These are phyloP conservation scores for Hymenoscyphus repandus DNA, from an alignment of 2,329 filamentous ascomycete species.

Conservation along the genomic window DNA sequence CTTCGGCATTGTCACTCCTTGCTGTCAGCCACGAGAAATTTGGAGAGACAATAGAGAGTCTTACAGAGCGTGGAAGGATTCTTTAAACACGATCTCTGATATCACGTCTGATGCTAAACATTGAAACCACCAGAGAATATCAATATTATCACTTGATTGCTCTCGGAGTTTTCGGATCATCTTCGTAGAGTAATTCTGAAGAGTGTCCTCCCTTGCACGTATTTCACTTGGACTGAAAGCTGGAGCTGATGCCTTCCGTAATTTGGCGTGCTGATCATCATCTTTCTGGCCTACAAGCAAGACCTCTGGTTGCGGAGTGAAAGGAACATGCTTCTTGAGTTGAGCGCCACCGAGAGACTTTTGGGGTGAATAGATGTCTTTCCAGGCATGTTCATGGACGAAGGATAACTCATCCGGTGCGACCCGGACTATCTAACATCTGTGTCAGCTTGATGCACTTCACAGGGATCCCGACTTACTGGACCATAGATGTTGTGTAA, in stretches of 20 bases:
- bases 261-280: constrained; percentile 19
- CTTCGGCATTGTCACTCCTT: background rate
- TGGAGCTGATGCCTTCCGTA: constrained; percentile 24
- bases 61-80: constrained; percentile 33
- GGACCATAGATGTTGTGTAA: too few relatives aligned
- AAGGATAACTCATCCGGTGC: constrained; percentile 26
- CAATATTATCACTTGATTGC: constrained; percentile 2
- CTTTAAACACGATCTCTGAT: constrained; percentile 39
- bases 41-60: background rate
- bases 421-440: constrained; percentile 5
- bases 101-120: constrained; percentile 34
- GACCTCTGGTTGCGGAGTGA: background rate
- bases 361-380: constrained; percentile 20
- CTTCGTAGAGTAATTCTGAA: background rate
- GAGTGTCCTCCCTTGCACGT: constrained; percentile 21
- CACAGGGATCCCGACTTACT: too few relatives aligned
- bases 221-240: constrained; percentile 31
- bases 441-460: too few relatives aligned
- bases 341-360: constrained; percentile 2
- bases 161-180: constrained; percentile 1
- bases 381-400: constrained; percentile 24
- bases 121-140: constrained; percentile 32
- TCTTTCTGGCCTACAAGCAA: constrained; percentile 5
- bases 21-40: background rate
- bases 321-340: background rate